Evolutionary conservation across 768 basidiomycete species (phyloP).

Genomic region (Candolleomyces eurysporus): DNA sequence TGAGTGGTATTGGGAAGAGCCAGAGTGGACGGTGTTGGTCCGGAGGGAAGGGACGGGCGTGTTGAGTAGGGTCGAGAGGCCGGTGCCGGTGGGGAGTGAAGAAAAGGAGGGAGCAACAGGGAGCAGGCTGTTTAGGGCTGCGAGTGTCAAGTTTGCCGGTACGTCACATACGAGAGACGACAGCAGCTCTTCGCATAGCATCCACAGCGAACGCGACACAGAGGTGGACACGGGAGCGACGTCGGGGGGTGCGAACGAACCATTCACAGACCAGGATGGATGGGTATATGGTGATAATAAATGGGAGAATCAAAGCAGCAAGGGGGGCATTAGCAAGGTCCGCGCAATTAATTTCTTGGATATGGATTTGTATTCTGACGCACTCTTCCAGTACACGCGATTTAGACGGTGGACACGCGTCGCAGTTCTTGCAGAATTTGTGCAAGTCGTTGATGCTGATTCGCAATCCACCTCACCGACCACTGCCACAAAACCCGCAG

Average conservation of each 20-base stretch:
- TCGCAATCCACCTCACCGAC: background rate
- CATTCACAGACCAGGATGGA: slow-evolving; percentile 77
- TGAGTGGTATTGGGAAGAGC: slow-evolving; percentile 87
- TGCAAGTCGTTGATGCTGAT: slow-evolving; percentile 47
- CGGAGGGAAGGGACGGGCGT: slow-evolving; percentile 48
- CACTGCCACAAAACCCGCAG: background rate
- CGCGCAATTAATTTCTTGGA: slow-evolving; percentile 6
- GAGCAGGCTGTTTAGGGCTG: slow-evolving; percentile 53
- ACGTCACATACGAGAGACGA: slow-evolving; percentile 8
- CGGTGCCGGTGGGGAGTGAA: slow-evolving; percentile 34
- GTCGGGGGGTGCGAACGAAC: slow-evolving; percentile 34
- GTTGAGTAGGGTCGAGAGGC: slow-evolving; percentile 49
- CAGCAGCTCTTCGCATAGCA: slow-evolving; percentile 18
- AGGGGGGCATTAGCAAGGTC: slow-evolving; percentile 86
- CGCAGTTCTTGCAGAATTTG: slow-evolving; percentile 70
- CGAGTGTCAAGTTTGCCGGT: slow-evolving; percentile 35
- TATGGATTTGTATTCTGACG: background rate
- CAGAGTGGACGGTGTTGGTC: slow-evolving; percentile 83
- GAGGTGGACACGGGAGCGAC: slow-evolving; percentile 23
- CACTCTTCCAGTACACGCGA: slow-evolving; percentile 67
- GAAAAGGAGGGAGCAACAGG: slow-evolving; percentile 8
- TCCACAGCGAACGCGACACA: slow-evolving; percentile 29
- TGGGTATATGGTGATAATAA: slow-evolving; percentile 97
- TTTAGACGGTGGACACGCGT: slow-evolving; percentile 85
- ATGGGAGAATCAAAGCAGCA: slow-evolving; percentile 77